phyloP scores from a whole-genome alignment of 306 rosid genomes.

The Fragaria vesca region DNA sequence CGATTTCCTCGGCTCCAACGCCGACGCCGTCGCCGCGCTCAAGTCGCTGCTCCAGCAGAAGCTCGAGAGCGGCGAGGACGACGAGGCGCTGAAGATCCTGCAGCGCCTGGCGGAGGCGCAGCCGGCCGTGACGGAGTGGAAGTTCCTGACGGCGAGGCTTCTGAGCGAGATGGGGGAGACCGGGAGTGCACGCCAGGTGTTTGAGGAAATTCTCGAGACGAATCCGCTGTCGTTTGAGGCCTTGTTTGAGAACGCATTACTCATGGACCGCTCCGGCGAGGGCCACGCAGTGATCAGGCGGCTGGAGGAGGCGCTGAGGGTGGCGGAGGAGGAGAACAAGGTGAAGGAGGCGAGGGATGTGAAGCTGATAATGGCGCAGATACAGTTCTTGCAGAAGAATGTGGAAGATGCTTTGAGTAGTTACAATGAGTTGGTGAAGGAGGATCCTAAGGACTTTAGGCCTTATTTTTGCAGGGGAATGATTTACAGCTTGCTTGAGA shows the following conservation, averaged over 20 bases:
- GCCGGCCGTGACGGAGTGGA: slow-evolving; percentile 71
- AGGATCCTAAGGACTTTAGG: slow-evolving; percentile 75
- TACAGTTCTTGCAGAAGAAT: slow-evolving; percentile 79
- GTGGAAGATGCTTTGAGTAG: slow-evolving; percentile 66
- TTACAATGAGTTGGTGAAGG: slow-evolving; percentile 53
- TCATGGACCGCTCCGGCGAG: slow-evolving; percentile 85
- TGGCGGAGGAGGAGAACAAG: slow-evolving; percentile 61
- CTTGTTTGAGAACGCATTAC: slow-evolving; percentile 73
- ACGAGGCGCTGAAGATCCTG: slow-evolving; percentile 60
- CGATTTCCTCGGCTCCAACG: slow-evolving; percentile 53
- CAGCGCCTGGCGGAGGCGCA: slow-evolving; percentile 52
- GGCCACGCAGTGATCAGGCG: slow-evolving; percentile 59
- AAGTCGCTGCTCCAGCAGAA: slow-evolving; percentile 75
- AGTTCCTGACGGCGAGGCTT: slow-evolving; percentile 65
- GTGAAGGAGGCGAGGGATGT: slow-evolving; percentile 75
- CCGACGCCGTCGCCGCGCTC: slow-evolving; percentile 58
- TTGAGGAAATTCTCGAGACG: slow-evolving; percentile 53
- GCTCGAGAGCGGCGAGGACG: slow-evolving; percentile 76
- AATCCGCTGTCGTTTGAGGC: slow-evolving; percentile 77
- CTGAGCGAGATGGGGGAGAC: slow-evolving; percentile 48
- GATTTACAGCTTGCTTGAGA: slow-evolving; percentile 86
- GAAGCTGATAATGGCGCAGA: slow-evolving; percentile 78
- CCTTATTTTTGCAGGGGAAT: slow-evolving; percentile 86
- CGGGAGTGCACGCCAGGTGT: slow-evolving; percentile 49
- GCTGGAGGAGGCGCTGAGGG: slow-evolving; percentile 61